Evolutionary conservation across 108 stramenopile species (phyloP), one percentile per base, ranked within the genome.

Genomic region (Cyclotella choctawhatcheeana): DNA sequence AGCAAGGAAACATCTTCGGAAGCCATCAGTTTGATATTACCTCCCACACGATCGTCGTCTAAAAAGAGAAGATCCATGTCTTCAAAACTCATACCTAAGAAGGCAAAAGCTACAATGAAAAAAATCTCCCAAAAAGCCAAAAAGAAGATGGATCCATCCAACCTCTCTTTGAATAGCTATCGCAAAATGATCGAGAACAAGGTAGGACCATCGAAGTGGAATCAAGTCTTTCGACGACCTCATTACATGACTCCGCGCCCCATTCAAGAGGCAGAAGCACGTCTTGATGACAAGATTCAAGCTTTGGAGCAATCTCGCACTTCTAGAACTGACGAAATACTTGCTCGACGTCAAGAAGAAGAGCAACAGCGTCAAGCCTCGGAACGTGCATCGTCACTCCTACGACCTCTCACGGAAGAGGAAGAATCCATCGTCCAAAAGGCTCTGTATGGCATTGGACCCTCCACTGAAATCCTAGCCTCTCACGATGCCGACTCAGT

Each of bases 401-500:
- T 93, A 74, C 87, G 86, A 26, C 81, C 83, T 7, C 76, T 93
- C 44, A 88, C 87, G 18, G 34, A 76, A 12, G 88, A 90, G 2
- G 90, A 95, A 67, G 52, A 61, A 62, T 45, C 72, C 12, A 74
- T 87, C 10, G 89, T 93, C 13, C 45, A 67, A 44, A 51, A 66
- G 10, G 89, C 86, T 1, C 73, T 89, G 21, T 76, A 82, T 52
- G 90, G 88, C 14, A 60, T 40, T 24, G 89, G 88, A 18, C 74
- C 71, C 12, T 58, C 64, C 6, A 6, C n/a, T 0, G 86, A 90
- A 22, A 79, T 91, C 10, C 32, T 95, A 12, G 90, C 88, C 12
- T 70, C 72, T 25, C 73, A 60, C 24, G 88, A 76, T n/a, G 72
- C 86, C 37, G 95, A 96, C 77, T 82, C 83, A 4, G 88, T 93